These are phyloP conservation scores for Colletotrichum horii DNA, from an alignment of 2,329 filamentous ascomycete genomes.

Conservation along the genomic window DNA sequence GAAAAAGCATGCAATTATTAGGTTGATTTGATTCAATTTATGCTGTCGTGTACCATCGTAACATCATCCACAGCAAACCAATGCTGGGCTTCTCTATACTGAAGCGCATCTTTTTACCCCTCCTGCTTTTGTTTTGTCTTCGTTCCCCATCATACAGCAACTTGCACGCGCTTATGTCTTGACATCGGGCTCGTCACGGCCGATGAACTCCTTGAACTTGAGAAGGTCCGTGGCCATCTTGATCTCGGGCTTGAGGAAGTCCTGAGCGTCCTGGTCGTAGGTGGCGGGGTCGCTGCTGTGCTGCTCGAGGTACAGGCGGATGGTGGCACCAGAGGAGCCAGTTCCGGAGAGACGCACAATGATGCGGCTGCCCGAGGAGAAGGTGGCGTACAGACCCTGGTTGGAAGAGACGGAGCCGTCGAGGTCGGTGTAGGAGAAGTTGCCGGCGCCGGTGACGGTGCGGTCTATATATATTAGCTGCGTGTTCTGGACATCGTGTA, in stretches of 20 bases:
- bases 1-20: background rate
- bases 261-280: constrained; percentile 85
- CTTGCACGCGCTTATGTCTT: constrained; percentile 70
- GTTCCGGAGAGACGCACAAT: constrained; percentile 95
- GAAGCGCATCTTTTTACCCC: constrained; percentile 4
- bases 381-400: constrained; percentile 94
- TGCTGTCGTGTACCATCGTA: constrained; percentile 21
- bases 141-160: background rate
- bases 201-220: constrained; percentile 93
- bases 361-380: constrained; percentile 92
- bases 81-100: constrained; percentile 17
- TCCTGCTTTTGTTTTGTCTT: background rate
- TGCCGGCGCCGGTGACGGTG: constrained; percentile 87
- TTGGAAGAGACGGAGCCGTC: constrained; percentile 95
- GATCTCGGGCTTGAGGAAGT: constrained; percentile 91
- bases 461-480: constrained; percentile 55
- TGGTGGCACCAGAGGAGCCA: constrained; percentile 93
- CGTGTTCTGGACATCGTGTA: background rate
- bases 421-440: constrained; percentile 99
- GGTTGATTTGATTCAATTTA: constrained; percentile 20
- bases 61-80: constrained; percentile 13
- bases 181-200: constrained; percentile 91
- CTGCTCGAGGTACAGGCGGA: constrained; percentile 96
- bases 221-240: constrained; percentile 83
- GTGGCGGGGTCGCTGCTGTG: constrained; percentile 82